Evolutionary conservation across 1,284 basidiomycete species (phyloP), one percentile per base, ranked within the genome.

Genomic region (Pascua guehoae): DNA sequence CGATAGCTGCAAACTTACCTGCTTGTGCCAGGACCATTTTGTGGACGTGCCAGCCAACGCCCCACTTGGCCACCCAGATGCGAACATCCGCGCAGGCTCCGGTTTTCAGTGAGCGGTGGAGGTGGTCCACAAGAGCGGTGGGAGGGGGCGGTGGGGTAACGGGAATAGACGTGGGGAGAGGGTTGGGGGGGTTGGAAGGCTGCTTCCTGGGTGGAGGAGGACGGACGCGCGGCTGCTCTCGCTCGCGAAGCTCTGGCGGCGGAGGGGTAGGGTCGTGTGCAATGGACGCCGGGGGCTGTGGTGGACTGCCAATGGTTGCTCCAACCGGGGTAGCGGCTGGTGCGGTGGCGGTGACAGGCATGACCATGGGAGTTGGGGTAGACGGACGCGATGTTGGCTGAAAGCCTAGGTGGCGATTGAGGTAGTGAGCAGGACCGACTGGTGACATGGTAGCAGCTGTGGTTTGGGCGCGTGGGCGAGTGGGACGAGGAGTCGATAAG

Each of bases 1-100:
- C 16, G 12, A 9, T 16, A 24, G 24, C 24, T 32, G 24, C 32
- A n/a, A 0, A 79, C 84, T 66, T 57, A 88, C 89, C 47, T n/a
- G 89, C 85, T 73, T 93, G 91, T 51, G 89, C 89, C 51, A 94
- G 84, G 40, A 94, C 84, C 57, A 92, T 86, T 39, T 85, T 82
- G 76, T 94, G 91, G 3, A 91, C 80, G 40, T 80, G 83, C 78
- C 92, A 94, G 41, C 85, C 78, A 2, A 88, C 87, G 50, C 79
- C 76, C 89, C 90, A 93, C 7, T 86, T 87, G 17, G 79, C 78
- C 17, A 92, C 82, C 53, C 82, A 79, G 54, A 94, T 79, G 45
- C 85, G 81, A 58, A 92, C 85, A 75, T 93, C 91, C 15, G 88
- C 82, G 1, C 89, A 89, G 57, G 81, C 82, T 18, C 83, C 84